Evolutionary conservation across 306 rosid species (phyloP), one percentile per base, ranked within the genome.

Genomic region (Ammopiptanthus mongolicus): DNA sequence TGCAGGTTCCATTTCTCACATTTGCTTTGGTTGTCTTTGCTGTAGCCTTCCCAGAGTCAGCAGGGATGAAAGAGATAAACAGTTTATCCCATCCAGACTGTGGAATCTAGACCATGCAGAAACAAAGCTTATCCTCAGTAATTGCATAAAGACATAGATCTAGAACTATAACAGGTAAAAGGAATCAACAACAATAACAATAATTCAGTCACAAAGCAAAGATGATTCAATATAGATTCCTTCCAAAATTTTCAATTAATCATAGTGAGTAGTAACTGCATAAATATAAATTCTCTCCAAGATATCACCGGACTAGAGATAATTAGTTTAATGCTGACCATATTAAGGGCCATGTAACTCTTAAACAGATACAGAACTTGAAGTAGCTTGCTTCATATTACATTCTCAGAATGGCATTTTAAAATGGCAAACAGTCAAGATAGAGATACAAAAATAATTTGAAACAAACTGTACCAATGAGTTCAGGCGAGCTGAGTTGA

Each of bases 21-120:
- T 90, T 96, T 71, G 98, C 96, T 83, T 92, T 96, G 66, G 99
- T 90, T 67, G 98, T 96, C 86, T 96, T 96, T 56, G 96, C 78
- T 15, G 90, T 92, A 71, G 86, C 87, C 90, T 92, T 96, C 73
- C 92, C 99, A 39, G 99, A 73, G 84, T 96, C 98, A 65, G 87
- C 87, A 48, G 99, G 92, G 74, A 89, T 76, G 77, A 89, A 88
- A 68, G 98, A 90, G 81, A 96, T 86, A 80, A 88, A 92, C 78
- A 96, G 77, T 76, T 96, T 96, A 85, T 96, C 99, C 99, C 99
- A 92, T 83, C 99, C 99, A 12, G 87, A 79, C 83, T 85, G 99
- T 47, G 98, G 99, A 85, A 96, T 89, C 99, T 96, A 82, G 71
- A 86, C 71, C 80, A 71, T 60, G 12, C 23, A 84, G 47, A 65